Base-by-base conservation (phyloP, 139 green algal genomes). In the Micractinium conductrix region DNA sequence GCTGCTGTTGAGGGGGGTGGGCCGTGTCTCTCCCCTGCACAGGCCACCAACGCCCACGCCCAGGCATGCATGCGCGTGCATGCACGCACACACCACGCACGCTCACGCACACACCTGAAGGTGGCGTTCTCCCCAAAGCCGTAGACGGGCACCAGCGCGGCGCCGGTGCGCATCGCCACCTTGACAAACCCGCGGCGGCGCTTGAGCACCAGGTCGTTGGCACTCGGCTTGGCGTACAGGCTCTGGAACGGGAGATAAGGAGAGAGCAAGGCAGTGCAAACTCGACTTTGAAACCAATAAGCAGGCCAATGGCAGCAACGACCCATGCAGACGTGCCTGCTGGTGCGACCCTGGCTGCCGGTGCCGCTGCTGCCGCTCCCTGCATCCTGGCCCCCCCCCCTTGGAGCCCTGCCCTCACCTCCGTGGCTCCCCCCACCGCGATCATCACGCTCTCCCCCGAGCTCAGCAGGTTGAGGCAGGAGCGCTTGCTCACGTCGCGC, bases 101-200 rank as follows among this genome's bases (percentile, higher is more conserved):
- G 7, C 63, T 42, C 5, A 9, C 30, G 0, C 63, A 69, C 19
- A 3, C 24, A 53, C 70, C 70, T 42, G 68, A 84, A 89, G 17
- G 86, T 85, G 22, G 81, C 44, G 45, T 86, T 82, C 78, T 88
- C 87, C 0, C 87, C 87, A 71, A 88, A 88, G 40, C 21, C 38
- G 67, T 86, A 81, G 21, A 85, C 75, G 5, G 87, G 87, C 62
- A 90, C 87, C 22, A 90, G 78, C 21, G 74, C 43, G n/a, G 83
- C 74, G 24, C 87, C 87, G 12, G 86, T 84, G 53, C 74, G 72
- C 42, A 87, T 60, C 12, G 83, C 83, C n/a, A 81, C 43, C 62
- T 83, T 87, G 22, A 90, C 84, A 81, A 90, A 90, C 2, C 87
- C 87, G 19, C 74, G 58, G 21, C 87, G 68, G 21, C 78, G 35